Percentiles rank a stretch among this genome's conserved stretches.
Conservation (phyloP, 1,139 yeast species). For the Meyerozyma smithsonii region DNA sequence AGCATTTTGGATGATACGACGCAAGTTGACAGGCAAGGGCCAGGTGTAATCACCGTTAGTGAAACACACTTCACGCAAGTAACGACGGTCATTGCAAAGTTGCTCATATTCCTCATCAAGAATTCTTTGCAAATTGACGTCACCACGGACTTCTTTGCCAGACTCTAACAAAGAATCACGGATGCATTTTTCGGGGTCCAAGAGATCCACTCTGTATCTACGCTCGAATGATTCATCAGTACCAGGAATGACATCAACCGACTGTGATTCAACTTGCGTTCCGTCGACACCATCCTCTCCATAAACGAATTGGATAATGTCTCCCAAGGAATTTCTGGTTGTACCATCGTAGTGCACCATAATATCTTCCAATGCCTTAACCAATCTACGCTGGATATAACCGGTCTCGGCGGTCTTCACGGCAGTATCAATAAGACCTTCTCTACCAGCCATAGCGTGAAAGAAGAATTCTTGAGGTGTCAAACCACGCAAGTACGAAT, state of each 20-base stretch:
- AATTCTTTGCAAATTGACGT: slow-evolving; percentile 71
- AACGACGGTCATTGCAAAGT: slow-evolving; percentile 68
- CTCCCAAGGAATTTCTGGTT: slow-evolving; percentile 95
- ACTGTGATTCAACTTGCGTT: slow-evolving; percentile 94
- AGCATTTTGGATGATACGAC: slow-evolving; percentile 95
- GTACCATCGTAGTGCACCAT: slow-evolving; percentile 99
- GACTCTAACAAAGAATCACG: slow-evolving; percentile 76
- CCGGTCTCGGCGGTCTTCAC: slow-evolving; percentile 99
- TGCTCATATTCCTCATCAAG: slow-evolving; percentile 84
- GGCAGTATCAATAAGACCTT: slow-evolving; percentile 98
- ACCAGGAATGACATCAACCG: slow-evolving; percentile 95
- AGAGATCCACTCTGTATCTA: slow-evolving; percentile 82
- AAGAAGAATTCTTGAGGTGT: slow-evolving; percentile 98
- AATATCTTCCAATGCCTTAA: slow-evolving; percentile 96
- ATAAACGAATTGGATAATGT: slow-evolving; percentile 89
- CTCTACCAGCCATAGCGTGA: slow-evolving; percentile 99
- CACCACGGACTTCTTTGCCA: slow-evolving; percentile 89
- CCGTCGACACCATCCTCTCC: slow-evolving; percentile 99
- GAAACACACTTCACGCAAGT: slow-evolving; percentile 76
- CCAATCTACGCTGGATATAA: slow-evolving; percentile 97
- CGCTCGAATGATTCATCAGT: slow-evolving; percentile 78
- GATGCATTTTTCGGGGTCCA: slow-evolving; percentile 61
- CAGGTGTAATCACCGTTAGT: slow-evolving; percentile 92
- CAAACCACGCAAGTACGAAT: slow-evolving; percentile 93
- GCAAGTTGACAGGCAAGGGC: slow-evolving; percentile 96